phyloP scores from a whole-genome alignment of 2,329 filamentous ascomycete genomes.

The Paracoccidioides brasiliensis region DNA sequence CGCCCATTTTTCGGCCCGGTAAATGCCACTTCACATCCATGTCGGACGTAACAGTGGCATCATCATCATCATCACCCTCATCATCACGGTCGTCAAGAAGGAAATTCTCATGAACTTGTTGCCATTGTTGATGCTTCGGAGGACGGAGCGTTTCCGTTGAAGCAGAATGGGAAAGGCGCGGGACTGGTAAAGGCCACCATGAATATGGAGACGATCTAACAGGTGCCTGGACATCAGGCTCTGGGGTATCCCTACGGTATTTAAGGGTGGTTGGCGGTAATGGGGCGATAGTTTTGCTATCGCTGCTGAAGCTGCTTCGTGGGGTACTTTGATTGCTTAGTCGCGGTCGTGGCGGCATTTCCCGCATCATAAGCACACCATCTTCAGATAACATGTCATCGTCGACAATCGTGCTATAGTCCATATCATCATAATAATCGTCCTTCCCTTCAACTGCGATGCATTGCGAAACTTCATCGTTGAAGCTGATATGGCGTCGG shows the following conservation, averaged over 20 bases:
- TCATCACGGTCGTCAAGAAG: conserved; percentile 6
- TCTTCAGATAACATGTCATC: conserved; percentile 56
- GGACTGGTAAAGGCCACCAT: conserved; percentile 2
- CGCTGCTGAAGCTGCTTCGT: conserved; percentile 43
- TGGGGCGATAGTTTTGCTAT: conserved; percentile 78
- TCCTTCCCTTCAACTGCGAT: conserved; percentile 76
- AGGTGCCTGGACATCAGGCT: background rate
- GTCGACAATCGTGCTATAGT: conserved; percentile 13
- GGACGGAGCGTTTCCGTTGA: conserved; percentile 8
- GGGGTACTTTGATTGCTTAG: conserved; percentile 40
- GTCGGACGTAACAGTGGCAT: background rate
- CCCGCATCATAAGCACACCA: conserved; percentile 71
- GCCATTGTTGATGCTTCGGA: background rate
- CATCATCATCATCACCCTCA: background rate
- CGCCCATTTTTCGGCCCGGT: background rate
- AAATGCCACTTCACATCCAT: conserved; percentile 5
- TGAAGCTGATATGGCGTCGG: conserved; percentile 86
- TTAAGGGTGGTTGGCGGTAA: conserved; percentile 80
- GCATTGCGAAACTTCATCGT: conserved; percentile 89
- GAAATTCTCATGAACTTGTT: conserved; percentile 4
- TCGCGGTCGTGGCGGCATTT: conserved; percentile 39
- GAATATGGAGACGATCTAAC: background rate
- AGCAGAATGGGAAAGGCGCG: conserved; percentile 3
- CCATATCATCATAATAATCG: conserved; percentile 22
- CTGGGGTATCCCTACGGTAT: conserved; percentile 32